These are phyloP conservation scores for Dovyalis caffra DNA, from an alignment of 345 rosid species.

Conservation along the genomic window DNA sequence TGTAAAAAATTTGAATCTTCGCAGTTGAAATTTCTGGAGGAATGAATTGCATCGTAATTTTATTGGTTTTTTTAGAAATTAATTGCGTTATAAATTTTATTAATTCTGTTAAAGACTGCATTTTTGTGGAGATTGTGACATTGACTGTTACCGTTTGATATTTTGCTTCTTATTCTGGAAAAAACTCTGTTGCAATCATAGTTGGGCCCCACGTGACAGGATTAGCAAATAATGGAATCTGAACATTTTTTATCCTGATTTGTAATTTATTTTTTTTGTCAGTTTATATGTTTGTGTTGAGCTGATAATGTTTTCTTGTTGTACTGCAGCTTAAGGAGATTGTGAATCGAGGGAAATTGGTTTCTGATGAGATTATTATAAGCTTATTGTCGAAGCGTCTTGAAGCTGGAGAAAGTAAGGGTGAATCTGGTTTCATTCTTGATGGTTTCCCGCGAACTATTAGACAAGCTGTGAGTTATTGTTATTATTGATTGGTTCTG, in stretches of 20 bases:
- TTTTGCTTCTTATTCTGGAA: neutral
- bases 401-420: constrained; percentile 63
- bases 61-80: neutral
- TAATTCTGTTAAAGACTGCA: neutral
- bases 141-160: neutral
- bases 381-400: constrained; percentile 77
- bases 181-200: neutral
- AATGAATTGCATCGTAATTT: neutral
- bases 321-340: constrained; percentile 69
- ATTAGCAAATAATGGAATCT: neutral
- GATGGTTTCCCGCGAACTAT: constrained; percentile 97
- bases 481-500: neutral
- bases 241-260: neutral
- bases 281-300: neutral
- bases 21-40: neutral
- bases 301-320: constrained; percentile 6
- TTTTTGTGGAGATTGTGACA: neutral
- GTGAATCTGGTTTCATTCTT: constrained; percentile 92
- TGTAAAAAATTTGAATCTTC: neutral
- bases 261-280: neutral
- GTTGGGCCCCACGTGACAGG: neutral
- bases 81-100: neutral
- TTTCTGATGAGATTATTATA: constrained; percentile 86
- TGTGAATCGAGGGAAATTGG: constrained; percentile 79
- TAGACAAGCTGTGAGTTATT: constrained; percentile 79